Evolutionary conservation across 2,329 filamentous ascomycete genomes (phyloP).

Genomic region (Rhynchosporium secalis): DNA sequence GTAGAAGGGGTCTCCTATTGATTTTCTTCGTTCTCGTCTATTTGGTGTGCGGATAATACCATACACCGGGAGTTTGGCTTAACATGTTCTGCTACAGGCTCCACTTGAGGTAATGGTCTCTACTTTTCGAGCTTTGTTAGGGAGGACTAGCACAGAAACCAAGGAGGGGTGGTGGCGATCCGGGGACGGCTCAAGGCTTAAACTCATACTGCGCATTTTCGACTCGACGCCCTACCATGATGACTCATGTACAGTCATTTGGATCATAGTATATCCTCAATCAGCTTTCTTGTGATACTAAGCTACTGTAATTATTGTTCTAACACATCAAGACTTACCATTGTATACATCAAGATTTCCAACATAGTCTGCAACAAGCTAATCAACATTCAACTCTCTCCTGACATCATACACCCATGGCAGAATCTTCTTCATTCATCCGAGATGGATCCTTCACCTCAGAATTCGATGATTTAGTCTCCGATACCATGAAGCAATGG

Average conservation of each 20-base stretch:
- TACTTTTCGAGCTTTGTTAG: neutral
- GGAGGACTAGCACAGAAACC: neutral
- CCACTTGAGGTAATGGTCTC: neutral
- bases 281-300: neutral
- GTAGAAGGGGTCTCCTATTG: too few relatives aligned
- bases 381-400: neutral
- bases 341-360: neutral
- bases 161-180: neutral
- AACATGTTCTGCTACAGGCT: neutral
- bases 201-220: neutral
- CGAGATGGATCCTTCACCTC: conserved; percentile 19
- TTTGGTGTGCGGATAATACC: too few relatives aligned
- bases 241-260: neutral
- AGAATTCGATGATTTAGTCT: conserved; percentile 13
- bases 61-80: too few relatives aligned
- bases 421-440: neutral
- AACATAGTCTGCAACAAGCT: neutral
- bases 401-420: neutral
- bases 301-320: neutral
- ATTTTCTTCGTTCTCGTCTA: too few relatives aligned
- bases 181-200: neutral
- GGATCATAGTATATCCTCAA: neutral
- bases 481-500: conserved; percentile 18
- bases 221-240: neutral
- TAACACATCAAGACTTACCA: neutral